Evolutionary conservation across 139 green algal species (phyloP).

Genomic region (Chlorella ohadii): DNA sequence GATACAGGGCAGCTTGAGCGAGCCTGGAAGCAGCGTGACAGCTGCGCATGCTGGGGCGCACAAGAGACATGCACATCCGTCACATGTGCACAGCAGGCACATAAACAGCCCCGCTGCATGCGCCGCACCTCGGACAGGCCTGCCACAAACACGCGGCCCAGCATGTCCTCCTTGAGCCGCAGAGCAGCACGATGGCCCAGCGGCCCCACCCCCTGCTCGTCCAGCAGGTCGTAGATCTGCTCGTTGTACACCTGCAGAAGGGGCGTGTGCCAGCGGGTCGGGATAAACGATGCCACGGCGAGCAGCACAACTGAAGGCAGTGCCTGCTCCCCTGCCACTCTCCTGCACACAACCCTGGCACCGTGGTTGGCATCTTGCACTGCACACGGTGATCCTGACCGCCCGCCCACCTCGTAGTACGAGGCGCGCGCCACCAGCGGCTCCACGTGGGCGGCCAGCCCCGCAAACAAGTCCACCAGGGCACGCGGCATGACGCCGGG

Average conservation of each 20-base stretch:
- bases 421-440: conserved; percentile 44
- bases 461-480: conserved; percentile 67
- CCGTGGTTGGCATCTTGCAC: no score
- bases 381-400: neutral
- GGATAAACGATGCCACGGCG: no score
- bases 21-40: no score
- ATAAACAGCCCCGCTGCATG: neutral
- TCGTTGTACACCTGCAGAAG: conserved; percentile 82
- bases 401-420: conserved; percentile 48
- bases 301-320: no score
- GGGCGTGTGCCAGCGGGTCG: neutral
- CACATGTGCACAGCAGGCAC: neutral
- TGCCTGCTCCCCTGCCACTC: no score
- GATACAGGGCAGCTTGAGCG: no score
- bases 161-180: conserved; percentile 64
- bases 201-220: conserved; percentile 8
- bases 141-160: conserved; percentile 59
- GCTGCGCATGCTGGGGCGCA: no score
- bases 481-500: conserved; percentile 74
- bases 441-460: conserved; percentile 40
- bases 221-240: conserved; percentile 79
- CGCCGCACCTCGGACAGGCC: conserved; percentile 47
- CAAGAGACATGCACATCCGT: no score
- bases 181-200: conserved; percentile 41
- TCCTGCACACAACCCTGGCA: no score